Conservation (phyloP, 768 basidiomycete species). For the Mycena filopes region DNA sequence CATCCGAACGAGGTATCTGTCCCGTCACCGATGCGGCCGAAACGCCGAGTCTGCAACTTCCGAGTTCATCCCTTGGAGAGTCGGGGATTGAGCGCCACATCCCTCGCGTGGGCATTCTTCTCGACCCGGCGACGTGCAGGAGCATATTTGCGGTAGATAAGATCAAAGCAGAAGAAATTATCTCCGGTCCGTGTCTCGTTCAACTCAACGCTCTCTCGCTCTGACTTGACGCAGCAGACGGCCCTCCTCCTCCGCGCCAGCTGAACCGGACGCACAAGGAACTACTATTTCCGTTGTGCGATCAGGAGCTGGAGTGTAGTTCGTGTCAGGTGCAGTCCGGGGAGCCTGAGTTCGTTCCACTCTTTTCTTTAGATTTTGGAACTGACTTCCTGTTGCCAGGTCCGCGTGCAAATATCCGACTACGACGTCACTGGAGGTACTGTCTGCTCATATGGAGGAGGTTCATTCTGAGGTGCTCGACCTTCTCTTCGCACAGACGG, state of each 20-base stretch:
- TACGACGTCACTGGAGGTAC: not conserved
- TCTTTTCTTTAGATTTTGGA: not conserved
- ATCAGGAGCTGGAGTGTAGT: too few species aligned
- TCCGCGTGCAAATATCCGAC: not conserved
- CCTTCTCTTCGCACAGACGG: not conserved
- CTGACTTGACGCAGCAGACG: too few species aligned
- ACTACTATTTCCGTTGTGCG: too few species aligned
- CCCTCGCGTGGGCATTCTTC: not conserved
- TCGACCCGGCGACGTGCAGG: conserved; percentile 1
- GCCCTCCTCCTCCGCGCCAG: too few species aligned
- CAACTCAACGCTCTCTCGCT: too few species aligned
- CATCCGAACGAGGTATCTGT: not conserved
- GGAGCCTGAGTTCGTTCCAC: not conserved
- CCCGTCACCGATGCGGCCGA: not conserved
- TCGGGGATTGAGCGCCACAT: not conserved
- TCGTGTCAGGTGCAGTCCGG: not conserved
- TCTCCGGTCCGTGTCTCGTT: not conserved
- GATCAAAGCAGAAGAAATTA: conserved; percentile 10
- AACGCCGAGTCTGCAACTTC: not conserved
- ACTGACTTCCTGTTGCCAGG: not conserved
- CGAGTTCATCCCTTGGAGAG: not conserved
- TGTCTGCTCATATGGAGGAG: not conserved
- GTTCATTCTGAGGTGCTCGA: not conserved
- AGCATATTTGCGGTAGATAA: not conserved
- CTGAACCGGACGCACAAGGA: too few species aligned